Evolutionary conservation across 768 basidiomycete genomes (phyloP).

Genomic region (Pleurotus cornucopiae): DNA sequence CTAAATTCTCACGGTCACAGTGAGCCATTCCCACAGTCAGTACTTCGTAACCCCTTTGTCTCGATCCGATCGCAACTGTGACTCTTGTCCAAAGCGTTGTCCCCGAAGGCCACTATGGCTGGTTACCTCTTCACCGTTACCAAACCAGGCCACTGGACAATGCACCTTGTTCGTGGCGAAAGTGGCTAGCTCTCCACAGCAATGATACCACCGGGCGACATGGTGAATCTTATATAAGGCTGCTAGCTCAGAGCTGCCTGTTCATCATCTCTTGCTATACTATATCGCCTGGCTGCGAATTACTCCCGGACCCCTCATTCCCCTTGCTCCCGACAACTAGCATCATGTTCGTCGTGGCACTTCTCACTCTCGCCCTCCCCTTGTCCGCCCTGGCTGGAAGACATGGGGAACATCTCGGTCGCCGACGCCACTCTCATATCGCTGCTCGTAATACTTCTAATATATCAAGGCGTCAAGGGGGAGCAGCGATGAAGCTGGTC

Average conservation of each 20-base stretch:
- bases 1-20: not conserved
- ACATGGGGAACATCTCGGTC: slow-evolving; percentile 17
- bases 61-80: not conserved
- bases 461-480: slow-evolving; percentile 17
- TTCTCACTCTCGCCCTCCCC: slow-evolving; percentile 7
- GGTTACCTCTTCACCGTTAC: not conserved
- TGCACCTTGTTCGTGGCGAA: not conserved
- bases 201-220: not conserved
- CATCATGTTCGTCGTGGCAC: slow-evolving; percentile 10
- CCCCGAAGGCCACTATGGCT: not conserved
- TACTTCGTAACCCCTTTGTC: not conserved
- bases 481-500: slow-evolving; percentile 22
- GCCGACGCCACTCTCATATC: slow-evolving; percentile 17
- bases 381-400: slow-evolving; percentile 27
- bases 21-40: slow-evolving; percentile 6
- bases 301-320: not conserved
- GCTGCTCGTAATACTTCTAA: slow-evolving; percentile 9
- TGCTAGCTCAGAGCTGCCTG: not conserved
- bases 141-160: not conserved
- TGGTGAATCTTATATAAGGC: slow-evolving; percentile 8
- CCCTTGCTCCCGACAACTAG: too few relatives aligned
- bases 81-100: too few relatives aligned
- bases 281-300: slow-evolving; percentile 8
- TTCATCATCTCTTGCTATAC: not conserved
- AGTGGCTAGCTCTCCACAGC: not conserved